Evolutionary conservation across 2,329 filamentous ascomycete species (phyloP), one percentile per base, ranked within the genome.

Genomic region (Penicillium fuscoglaucum): DNA sequence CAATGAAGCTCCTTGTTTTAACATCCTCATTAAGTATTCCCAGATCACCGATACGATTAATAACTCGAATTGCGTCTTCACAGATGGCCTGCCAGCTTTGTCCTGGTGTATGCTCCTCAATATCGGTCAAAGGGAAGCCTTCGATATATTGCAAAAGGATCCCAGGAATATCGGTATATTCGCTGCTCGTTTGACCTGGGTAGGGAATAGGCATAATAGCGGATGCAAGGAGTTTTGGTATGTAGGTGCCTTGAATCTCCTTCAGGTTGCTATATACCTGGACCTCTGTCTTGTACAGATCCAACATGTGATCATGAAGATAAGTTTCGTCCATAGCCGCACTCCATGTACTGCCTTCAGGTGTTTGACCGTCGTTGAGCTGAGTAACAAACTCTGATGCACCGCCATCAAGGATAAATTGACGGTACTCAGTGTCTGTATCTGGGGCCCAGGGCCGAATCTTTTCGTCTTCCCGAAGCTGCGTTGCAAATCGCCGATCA

Each of bases 401-500:
- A 19, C 50, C 13, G 21, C 60, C 61, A 59, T 61, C 40, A 2
- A 26, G 50, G n/a, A 65, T 47, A 19, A 64, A 66, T 31, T 63
- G 48, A 21, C 41, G 52, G 51, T 65, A 68, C 15, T 63, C 28
- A 5, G 12, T 15, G 33, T 68, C 63, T 9, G 52, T 58, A 6
- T 59, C 33, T 6, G n/a, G n/a, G 13, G 56, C 57, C 65, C 65
- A 66, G 5, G 57, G 48, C 1, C 43, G 8, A 37, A 53, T 31
- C 26, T 61, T 55, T 17, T 60, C 40, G 10, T 63, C 44, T 47
- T 66, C 9, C 43, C 60, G 40, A 15, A 60, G 43, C 28, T 55
- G 48, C 1, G 52, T 33, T 21, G 61, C 65, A 58, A 67, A 65
- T 1, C 66, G 63, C 28, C 64, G 51, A 31, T 66, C 63, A 45